These are phyloP conservation scores for Aspergillus pseudonomiae DNA, from an alignment of 2,329 filamentous ascomycete genomes.

Conservation along the genomic window DNA sequence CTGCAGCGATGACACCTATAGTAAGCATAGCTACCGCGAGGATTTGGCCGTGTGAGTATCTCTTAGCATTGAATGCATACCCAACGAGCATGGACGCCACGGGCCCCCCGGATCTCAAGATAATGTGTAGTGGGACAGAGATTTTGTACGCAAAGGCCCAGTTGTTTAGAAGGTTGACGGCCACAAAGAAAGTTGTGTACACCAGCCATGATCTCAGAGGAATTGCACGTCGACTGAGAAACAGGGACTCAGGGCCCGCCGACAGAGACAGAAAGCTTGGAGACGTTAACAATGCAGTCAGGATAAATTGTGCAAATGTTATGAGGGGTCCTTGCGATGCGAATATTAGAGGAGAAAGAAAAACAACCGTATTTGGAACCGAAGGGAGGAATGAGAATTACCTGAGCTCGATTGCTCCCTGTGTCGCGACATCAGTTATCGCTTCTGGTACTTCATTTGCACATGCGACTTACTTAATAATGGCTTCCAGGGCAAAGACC, in stretches of 20 bases:
- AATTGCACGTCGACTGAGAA: slow-evolving; percentile 75
- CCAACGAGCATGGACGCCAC: slow-evolving; percentile 96
- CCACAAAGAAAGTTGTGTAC: slow-evolving; percentile 89
- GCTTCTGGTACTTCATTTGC: background rate
- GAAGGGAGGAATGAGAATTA: slow-evolving; percentile 42
- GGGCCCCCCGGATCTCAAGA: slow-evolving; percentile 89
- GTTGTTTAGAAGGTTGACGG: slow-evolving; percentile 95
- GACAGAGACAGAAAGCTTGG: slow-evolving; percentile 72
- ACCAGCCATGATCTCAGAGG: slow-evolving; percentile 82
- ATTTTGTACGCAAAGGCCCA: slow-evolving; percentile 97
- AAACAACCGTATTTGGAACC: background rate
- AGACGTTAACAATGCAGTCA: slow-evolving; percentile 78
- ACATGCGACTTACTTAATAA: slow-evolving; percentile 75
- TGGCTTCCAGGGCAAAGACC: slow-evolving; percentile 95
- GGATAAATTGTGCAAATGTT: slow-evolving; percentile 86
- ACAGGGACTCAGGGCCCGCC: slow-evolving; percentile 65
- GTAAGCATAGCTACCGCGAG: slow-evolving; percentile 82
- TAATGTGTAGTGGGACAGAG: slow-evolving; percentile 95
- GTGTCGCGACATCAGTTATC: slow-evolving; percentile 16
- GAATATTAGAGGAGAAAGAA: background rate
- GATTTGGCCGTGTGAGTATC: slow-evolving; percentile 78
- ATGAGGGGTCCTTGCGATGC: slow-evolving; percentile 69
- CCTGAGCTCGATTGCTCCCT: slow-evolving; percentile 85
- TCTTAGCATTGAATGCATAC: slow-evolving; percentile 75
- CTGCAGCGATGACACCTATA: slow-evolving; percentile 80